Conservation (phyloP, 176 grass and related monocot genomes). For the Miscanthus lutarioriparius region DNA sequence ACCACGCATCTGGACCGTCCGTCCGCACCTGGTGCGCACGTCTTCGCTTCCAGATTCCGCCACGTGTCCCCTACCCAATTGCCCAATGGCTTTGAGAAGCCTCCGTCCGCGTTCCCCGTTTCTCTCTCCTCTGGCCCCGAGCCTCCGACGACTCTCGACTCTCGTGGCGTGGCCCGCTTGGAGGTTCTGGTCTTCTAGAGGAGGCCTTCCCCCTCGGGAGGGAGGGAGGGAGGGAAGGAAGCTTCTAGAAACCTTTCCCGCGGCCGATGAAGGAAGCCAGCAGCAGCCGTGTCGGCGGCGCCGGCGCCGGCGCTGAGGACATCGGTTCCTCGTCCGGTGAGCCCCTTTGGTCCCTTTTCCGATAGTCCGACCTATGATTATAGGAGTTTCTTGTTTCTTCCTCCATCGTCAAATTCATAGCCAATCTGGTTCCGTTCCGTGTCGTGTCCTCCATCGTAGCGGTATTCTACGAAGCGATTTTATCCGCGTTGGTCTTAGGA, state of each 20-base stretch:
- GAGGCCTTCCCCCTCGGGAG: not conserved
- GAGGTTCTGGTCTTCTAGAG: not conserved
- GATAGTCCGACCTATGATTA: not conserved
- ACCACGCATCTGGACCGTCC: not conserved
- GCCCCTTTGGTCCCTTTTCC: not conserved
- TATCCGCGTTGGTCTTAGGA: not conserved
- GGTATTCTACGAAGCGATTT: not conserved
- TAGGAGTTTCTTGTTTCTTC: not conserved
- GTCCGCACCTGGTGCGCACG: not conserved
- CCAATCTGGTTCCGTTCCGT: not conserved
- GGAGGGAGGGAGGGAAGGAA: not conserved
- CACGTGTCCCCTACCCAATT: not conserved
- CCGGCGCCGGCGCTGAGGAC: constrained; percentile 1
- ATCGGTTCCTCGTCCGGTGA: constrained; percentile 44
- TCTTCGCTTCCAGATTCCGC: not conserved
- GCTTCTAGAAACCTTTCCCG: not conserved
- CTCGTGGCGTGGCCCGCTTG: not conserved
- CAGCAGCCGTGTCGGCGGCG: not conserved
- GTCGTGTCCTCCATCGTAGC: not conserved
- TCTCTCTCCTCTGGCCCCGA: not conserved
- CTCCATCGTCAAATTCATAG: not conserved
- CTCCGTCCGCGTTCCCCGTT: not conserved
- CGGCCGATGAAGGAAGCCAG: constrained; percentile 40
- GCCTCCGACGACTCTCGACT: not conserved
- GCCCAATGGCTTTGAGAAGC: not conserved